Base-by-base conservation (phyloP, 371 early-diverging fungal species). In the Apophysomyces ossiformis region DNA sequence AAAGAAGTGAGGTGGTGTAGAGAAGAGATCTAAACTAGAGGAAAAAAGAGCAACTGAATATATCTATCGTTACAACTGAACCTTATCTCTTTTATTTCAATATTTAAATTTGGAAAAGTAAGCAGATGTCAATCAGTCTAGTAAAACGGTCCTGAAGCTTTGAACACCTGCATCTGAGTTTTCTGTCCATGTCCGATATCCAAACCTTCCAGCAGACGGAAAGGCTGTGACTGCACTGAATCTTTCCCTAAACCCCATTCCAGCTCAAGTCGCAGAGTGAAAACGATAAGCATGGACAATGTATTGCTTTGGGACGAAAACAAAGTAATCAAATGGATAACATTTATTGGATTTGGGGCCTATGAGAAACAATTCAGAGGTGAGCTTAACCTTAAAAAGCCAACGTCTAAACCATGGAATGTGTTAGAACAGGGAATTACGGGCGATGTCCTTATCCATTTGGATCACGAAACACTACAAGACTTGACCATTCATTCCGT, bases 391-490 rank as follows among this genome's bases (percentile, higher is more conserved):
- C 45, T 61, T 1, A n/a, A n/a, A 3, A 26, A 41, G 26, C 47
- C 59, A 32, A 12, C 2, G n/a, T 47, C 45, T 35, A 32, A 39
- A 1, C 13, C 41, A 41, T 41, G 41, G 41, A 35, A n/a, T 15
- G 58, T 32, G 57, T 16, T 73, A 94, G 98, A 95, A 47, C 91
- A 97, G 74, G 92, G 89, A 46, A 95, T 98, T 56, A 91, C 92
- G 16, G 99, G 99, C 50, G 95, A 95, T 65, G 87, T 95, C 4
- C 88, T 99, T 7, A 79, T 94, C 32, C 89, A 92, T 71, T 89
- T 96, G 41, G 95, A 95, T 79, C 96, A 96, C 76, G 94, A 90
- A 57, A 86, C 96, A 45, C 83, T 99, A 61, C 88, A 89, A 70
- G 97, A 96, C 66, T 75, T 99, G 45, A 90, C 89, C 1, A 82